Percentiles rank a stretch among this genome's conserved stretches.
Conservation (phyloP, 257 asterid species). For the Capsicum pubescens region DNA sequence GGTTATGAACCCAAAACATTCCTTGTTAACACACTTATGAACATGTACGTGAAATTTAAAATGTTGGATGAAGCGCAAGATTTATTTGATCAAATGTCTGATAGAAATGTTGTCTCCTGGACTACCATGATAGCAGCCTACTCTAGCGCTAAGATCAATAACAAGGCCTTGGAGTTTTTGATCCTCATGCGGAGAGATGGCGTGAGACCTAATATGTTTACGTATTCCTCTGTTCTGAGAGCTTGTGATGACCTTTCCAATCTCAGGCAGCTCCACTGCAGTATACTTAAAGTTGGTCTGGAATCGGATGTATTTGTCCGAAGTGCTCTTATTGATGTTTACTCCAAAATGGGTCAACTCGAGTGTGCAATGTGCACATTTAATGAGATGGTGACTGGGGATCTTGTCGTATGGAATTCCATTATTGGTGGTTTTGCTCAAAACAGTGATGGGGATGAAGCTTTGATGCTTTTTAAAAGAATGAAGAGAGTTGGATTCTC, state of each 20-base stretch:
- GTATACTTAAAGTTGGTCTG: constrained; percentile 77
- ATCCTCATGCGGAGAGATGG: constrained; percentile 81
- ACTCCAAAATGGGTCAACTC: constrained; percentile 70
- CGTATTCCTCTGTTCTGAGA: constrained; percentile 87
- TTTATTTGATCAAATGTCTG: constrained; percentile 70
- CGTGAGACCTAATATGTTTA: constrained; percentile 79
- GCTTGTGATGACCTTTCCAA: constrained; percentile 58
- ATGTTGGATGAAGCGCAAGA: constrained; percentile 64
- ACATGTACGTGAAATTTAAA: constrained; percentile 82
- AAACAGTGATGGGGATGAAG: constrained; percentile 77
- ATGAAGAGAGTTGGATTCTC: constrained; percentile 71
- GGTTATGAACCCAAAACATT: constrained; percentile 85
- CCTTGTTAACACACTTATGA: constrained; percentile 64
- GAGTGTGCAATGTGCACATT: constrained; percentile 54
- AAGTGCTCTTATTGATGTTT: constrained; percentile 77
- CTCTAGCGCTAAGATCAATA: constrained; percentile 46
- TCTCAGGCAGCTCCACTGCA: constrained; percentile 67
- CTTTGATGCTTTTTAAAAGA: constrained; percentile 70
- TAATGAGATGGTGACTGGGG: constrained; percentile 73
- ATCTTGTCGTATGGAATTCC: constrained; percentile 86
- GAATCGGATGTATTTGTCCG: constrained; percentile 89
- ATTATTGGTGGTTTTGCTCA: constrained; percentile 89
- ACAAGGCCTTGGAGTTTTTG: constrained; percentile 65
- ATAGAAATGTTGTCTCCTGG: constrained; percentile 78
- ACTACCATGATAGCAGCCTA: constrained; percentile 79